Conservation (phyloP, 1,139 yeast species). For the Hemisphaericaspora lyxosophila region DNA sequence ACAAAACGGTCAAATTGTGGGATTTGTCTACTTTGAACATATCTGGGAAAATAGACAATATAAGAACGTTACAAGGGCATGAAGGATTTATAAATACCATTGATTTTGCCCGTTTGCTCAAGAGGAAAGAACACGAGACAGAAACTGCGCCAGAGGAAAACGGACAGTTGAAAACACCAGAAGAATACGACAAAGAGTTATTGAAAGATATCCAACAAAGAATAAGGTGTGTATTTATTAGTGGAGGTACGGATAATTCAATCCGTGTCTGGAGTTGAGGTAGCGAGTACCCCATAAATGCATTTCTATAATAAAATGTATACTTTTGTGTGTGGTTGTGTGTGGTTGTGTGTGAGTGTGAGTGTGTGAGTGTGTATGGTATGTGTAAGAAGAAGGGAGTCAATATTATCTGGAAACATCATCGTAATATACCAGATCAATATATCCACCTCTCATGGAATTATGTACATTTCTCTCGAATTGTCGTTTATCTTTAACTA, state of each 20-base stretch:
- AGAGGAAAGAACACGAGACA: slow-evolving; percentile 16
- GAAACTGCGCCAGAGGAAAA: slow-evolving; percentile 4
- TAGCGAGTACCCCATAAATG: too few species aligned
- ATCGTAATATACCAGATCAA: slow-evolving; percentile 64
- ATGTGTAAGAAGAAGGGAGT: neutral
- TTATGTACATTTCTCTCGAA: slow-evolving; percentile 60
- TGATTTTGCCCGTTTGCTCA: slow-evolving; percentile 53
- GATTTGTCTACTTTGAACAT: slow-evolving; percentile 55
- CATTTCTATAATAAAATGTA: neutral
- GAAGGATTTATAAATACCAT: slow-evolving; percentile 71
- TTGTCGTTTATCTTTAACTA: slow-evolving; percentile 54
- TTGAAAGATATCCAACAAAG: slow-evolving; percentile 34
- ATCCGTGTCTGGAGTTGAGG: slow-evolving; percentile 53
- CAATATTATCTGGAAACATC: slow-evolving; percentile 39
- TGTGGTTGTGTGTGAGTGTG: too few species aligned
- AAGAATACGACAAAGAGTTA: slow-evolving; percentile 17
- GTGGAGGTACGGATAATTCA: slow-evolving; percentile 60
- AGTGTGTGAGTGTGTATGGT: too few species aligned
- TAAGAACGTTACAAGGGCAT: slow-evolving; percentile 60
- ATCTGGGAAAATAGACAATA: slow-evolving; percentile 43
- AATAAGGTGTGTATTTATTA: slow-evolving; percentile 57
- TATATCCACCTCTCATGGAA: slow-evolving; percentile 72
- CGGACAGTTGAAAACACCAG: slow-evolving; percentile 13
- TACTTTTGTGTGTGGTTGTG: neutral
- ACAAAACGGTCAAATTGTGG: slow-evolving; percentile 77